Evolutionary conservation across 2,329 filamentous ascomycete species (phyloP), one percentile per base, ranked within the genome.

Genomic region (Tympanopsis confertula): DNA sequence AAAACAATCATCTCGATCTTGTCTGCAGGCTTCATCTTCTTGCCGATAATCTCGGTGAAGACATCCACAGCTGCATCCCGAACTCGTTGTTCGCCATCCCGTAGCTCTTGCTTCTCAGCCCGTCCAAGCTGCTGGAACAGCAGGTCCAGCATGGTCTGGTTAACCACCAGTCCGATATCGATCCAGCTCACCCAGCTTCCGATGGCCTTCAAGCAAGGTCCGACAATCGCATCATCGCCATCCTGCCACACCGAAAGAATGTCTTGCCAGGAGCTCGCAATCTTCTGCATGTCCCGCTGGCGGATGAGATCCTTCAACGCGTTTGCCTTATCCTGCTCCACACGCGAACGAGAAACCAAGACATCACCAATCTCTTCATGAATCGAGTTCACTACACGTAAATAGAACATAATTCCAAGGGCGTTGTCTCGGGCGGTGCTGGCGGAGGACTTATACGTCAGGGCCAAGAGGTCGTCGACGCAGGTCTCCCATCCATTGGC

Each of bases 161-260:
- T 94, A 50, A 98, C 86, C 33, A 98, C 79, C 40, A 98, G 68
- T 37, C 83, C 84, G 50, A 98, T 96, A 54, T 96, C 91, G 52
- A 93, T 94, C 91, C 91, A 98, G 70, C 87, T 93, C 42, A 94
- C 87, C 89, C 91, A 98, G 57, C 89, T 91, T 26, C 86, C 87
- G 46, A 98, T 78, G n/a, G 87, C 82, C 59, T 82, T 86, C 38
- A 98, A 69, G 49, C 85, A 88, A 70, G 93, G 79, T 57, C 95
- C 87, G 32, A 94, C 72, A 41, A 96, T 72, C 30, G 63, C 57
- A 51, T 87, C 79, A 47, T 82, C 75, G 40, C 77, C 69, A 51
- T 73, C 71, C 39, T 62, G 59, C 49, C 75, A 96, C 50, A 81
- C 76, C 10, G 76, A 70, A 39, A 98, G 69, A 33, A 98, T 82